Evolutionary conservation across 2,329 filamentous ascomycete species (phyloP), one percentile per base, ranked within the genome.

Genomic region (Tetracladium maxilliforme): DNA sequence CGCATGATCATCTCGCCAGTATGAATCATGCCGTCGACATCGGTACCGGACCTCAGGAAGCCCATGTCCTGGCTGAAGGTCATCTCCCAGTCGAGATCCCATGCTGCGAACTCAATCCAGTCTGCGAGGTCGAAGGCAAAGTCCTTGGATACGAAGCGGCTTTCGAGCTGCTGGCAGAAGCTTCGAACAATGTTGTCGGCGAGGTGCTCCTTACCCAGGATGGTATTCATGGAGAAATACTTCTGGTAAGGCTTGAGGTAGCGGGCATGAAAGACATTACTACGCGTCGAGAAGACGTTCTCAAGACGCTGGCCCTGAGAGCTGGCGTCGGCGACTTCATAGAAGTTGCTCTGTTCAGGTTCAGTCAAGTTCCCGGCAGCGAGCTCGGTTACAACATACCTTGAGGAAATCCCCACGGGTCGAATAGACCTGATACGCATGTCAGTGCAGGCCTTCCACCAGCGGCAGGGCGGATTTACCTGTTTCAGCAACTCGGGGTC

Each of bases 61-160:
- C 52, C 50, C 32, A 54, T 52, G 21, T 45, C 42, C 6, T 38
- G 42, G n/a, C 48, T 44, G 22, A 53, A 56, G n/a, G 45, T 49
- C n/a, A 56, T 24, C 23, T 51, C 39, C 10, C 45, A 44, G 30
- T 56, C 45, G 3, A 52, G 44, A 32, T 56, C 51, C 35, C 48
- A 54, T 6, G 49, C 40, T 29, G 46, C 52, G 20, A 31, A 58
- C 7, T 39, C 18, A 8, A 57, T 34, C 54, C 56, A 61, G 18
- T 53, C 37, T 4, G n/a, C n/a, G n/a, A n/a, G n/a, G n/a, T n/a
- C n/a, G n/a, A n/a, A n/a, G n/a, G n/a, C n/a, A n/a, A n/a, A n/a
- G n/a, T n/a, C n/a, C n/a, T n/a, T n/a, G n/a, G n/a, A n/a, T n/a
- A n/a, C n/a, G n/a, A n/a, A n/a, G n/a, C n/a, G n/a, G n/a, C n/a